These are phyloP conservation scores for Rugosomyces carneus DNA, from an alignment of 1,284 basidiomycete genomes.

Conservation along the genomic window DNA sequence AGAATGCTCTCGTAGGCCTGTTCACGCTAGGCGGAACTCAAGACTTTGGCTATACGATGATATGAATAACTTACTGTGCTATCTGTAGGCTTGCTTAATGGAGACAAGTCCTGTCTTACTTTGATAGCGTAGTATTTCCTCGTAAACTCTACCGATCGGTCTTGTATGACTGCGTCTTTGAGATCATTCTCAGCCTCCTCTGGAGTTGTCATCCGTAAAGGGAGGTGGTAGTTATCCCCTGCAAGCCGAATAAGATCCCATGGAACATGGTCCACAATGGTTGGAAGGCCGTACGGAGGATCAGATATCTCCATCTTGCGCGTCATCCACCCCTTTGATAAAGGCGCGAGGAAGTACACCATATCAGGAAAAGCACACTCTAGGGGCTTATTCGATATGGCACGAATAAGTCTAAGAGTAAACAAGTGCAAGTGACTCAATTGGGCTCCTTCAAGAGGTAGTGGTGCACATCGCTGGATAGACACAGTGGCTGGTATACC, in stretches of 20 bases:
- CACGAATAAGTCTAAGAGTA: slow-evolving; percentile 56
- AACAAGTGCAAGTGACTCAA: slow-evolving; percentile 50
- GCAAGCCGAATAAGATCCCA: slow-evolving; percentile 59
- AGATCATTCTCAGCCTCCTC: slow-evolving; percentile 39
- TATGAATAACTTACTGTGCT: slow-evolving; percentile 46
- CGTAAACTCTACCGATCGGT: slow-evolving; percentile 72
- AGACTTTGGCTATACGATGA: slow-evolving; percentile 6
- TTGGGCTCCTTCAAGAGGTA: slow-evolving; percentile 41
- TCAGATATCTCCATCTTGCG: slow-evolving; percentile 24
- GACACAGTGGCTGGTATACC: slow-evolving; percentile 38
- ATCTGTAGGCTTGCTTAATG: slow-evolving; percentile 62
- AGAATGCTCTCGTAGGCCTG: slow-evolving; percentile 49
- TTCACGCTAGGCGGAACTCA: slow-evolving; percentile 42
- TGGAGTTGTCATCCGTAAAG: slow-evolving; percentile 39
- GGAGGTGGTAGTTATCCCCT: slow-evolving; percentile 42
- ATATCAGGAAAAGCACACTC: slow-evolving; percentile 45
- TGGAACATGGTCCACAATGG: slow-evolving; percentile 45
- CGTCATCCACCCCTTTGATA: slow-evolving; percentile 32
- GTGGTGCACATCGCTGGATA: slow-evolving; percentile 40
- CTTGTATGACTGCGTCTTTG: slow-evolving; percentile 63
- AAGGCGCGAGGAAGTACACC: slow-evolving; percentile 60
- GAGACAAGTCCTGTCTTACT: slow-evolving; percentile 61
- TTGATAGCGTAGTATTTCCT: slow-evolving; percentile 52
- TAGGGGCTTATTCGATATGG: slow-evolving; percentile 62
- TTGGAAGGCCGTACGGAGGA: slow-evolving; percentile 19